Conservation (phyloP, 2,329 filamentous ascomycete genomes). For the Talaromyces sp. region DNA sequence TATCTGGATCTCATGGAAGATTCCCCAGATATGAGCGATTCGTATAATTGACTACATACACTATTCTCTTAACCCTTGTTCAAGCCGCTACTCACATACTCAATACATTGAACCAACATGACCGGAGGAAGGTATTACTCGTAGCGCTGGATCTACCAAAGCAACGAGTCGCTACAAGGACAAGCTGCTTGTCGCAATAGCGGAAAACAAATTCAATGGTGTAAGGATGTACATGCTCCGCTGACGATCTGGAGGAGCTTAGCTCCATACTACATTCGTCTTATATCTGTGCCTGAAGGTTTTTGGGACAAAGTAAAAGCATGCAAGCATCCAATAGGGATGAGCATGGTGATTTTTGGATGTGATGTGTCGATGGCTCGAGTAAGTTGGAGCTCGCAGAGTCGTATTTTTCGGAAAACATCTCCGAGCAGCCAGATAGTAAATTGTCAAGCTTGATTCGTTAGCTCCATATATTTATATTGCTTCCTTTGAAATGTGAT, state of each 20-base stretch:
- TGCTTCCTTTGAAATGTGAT: neutral
- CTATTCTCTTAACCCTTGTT: neutral
- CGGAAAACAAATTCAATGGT: neutral
- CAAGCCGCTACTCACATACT: neutral
- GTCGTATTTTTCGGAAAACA: neutral
- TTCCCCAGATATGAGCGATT: neutral
- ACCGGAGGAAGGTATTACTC: neutral
- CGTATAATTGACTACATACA: neutral
- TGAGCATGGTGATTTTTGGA: neutral
- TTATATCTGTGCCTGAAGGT: neutral
- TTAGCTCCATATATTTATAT: too few species aligned
- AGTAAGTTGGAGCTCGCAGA: neutral
- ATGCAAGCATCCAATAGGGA: neutral
- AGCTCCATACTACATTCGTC: neutral
- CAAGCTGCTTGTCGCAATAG: neutral
- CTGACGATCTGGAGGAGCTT: neutral
- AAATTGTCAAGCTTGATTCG: too few species aligned
- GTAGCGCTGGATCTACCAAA: neutral
- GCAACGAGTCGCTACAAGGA: neutral
- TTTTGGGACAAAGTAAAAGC: neutral
- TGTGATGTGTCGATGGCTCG: neutral
- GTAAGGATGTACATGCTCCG: neutral
- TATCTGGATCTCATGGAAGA: neutral
- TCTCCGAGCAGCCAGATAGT: neutral
- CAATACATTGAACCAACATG: neutral